phyloP scores from a whole-genome alignment of 1,284 basidiomycete genomes.

The Marasmius tenuissimus region DNA sequence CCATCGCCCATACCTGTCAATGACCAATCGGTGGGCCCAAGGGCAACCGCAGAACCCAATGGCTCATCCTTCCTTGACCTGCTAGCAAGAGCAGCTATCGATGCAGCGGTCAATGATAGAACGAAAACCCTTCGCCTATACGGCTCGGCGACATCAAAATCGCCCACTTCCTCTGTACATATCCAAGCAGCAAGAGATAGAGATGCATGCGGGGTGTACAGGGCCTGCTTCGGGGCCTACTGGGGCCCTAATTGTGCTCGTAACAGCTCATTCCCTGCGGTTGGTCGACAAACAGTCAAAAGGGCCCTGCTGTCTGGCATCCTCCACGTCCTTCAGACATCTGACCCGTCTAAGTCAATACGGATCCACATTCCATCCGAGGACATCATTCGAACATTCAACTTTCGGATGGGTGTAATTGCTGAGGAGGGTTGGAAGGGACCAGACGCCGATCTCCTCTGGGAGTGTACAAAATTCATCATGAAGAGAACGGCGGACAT shows the following conservation, averaged over 20 bases:
- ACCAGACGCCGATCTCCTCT: background rate
- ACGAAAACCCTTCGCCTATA: background rate
- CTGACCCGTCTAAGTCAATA: background rate
- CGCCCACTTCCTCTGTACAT: background rate
- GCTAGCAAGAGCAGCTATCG: background rate
- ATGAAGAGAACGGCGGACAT: background rate
- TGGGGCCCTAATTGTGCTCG: background rate
- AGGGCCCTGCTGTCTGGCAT: background rate
- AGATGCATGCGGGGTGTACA: background rate
- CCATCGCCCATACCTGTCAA: background rate
- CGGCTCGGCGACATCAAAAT: background rate
- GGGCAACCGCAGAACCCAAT: background rate
- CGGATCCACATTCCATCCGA: background rate
- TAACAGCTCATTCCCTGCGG: background rate
- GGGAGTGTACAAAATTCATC: background rate
- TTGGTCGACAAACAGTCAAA: background rate
- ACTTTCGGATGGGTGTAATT: background rate
- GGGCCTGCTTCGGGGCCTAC: background rate
- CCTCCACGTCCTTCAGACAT: background rate
- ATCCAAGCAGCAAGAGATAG: background rate
- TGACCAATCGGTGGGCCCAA: background rate
- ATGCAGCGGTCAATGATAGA: background rate
- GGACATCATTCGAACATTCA: background rate
- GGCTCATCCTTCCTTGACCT: background rate
- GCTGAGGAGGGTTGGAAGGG: background rate